Evolutionary conservation across 2,329 filamentous ascomycete genomes (phyloP), one percentile per base, ranked within the genome.

Genomic region (Aplosporella prunicola): DNA sequence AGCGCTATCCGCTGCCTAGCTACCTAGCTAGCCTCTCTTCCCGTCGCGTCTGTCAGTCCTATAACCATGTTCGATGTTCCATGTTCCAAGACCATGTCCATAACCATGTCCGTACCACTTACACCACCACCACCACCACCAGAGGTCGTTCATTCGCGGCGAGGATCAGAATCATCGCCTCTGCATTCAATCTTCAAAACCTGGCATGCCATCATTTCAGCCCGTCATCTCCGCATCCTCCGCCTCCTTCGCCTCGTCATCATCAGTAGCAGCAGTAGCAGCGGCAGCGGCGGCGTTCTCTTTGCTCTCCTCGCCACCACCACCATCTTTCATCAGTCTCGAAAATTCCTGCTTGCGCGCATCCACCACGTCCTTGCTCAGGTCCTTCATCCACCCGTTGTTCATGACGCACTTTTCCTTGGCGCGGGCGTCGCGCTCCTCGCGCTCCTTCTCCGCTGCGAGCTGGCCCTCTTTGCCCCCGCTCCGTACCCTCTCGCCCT

Each of bases 281-380:
- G 22, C 25, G 11, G 28, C 26, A 16, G 29, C 20, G 13, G 26
- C 26, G n/a, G n/a, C n/a, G n/a, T n/a, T n/a, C n/a, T n/a, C n/a
- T n/a, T n/a, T n/a, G n/a, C n/a, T n/a, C n/a, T n/a, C n/a, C n/a
- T n/a, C n/a, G n/a, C n/a, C n/a, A n/a, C n/a, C n/a, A n/a, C n/a
- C n/a, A 14, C 34, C 34, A 9, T 34, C 37, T 6, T 23, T 30
- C 9, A 39, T 17, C 37, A 14, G 18, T 5, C 37, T 16, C n/a
- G n/a, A 11, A 35, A 56, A 60, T 8, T 47, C 47, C 6, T 46
- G 42, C 43, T 68, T 68, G 43, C 52, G 55, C 16, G 53, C 55
- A 44, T 69, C 66, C 7, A 69, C 63, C 22, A 66, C 64, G 24
- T 68, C 63, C 33, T 60, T 61, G 39, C 55, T 61, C 31, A 65